Evolutionary conservation across 768 basidiomycete species (phyloP).

Genomic region (Inosperma sp.): DNA sequence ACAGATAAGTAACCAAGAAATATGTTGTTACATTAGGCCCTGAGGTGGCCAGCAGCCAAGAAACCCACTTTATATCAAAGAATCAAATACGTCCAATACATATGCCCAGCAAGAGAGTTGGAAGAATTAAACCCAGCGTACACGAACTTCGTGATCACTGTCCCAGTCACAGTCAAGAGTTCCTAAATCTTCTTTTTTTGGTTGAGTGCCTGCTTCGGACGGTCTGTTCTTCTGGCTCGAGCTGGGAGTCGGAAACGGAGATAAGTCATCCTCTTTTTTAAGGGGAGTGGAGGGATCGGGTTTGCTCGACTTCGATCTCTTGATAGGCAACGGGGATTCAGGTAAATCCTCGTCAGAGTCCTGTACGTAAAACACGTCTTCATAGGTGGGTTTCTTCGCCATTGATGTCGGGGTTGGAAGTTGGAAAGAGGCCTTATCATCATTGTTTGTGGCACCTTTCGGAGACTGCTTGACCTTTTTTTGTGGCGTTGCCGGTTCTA

Average conservation of each 20-base stretch:
- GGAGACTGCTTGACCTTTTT: background rate
- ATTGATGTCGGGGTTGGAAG: background rate
- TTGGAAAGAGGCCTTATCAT: background rate
- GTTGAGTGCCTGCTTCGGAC: no score
- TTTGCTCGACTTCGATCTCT: background rate
- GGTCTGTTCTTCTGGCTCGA: background rate
- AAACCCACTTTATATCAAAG: no score
- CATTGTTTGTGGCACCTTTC: no score
- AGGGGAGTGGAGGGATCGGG: background rate
- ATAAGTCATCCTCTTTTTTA: background rate
- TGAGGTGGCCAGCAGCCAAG: no score
- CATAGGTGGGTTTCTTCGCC: background rate
- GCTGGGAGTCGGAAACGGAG: background rate
- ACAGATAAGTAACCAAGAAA: no score
- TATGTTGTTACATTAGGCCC: no score
- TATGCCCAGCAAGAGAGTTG: no score
- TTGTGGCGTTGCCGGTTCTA: background rate
- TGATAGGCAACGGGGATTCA: background rate
- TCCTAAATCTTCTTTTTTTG: background rate
- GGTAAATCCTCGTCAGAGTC: background rate
- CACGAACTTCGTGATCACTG: slow-evolving; percentile 1
- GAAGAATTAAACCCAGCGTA: background rate
- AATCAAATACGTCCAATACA: no score
- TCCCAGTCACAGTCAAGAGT: slow-evolving; percentile 1
- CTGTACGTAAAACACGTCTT: background rate